Base-by-base conservation (phyloP, 2,329 filamentous ascomycete species). In the Xylogone sp. region DNA sequence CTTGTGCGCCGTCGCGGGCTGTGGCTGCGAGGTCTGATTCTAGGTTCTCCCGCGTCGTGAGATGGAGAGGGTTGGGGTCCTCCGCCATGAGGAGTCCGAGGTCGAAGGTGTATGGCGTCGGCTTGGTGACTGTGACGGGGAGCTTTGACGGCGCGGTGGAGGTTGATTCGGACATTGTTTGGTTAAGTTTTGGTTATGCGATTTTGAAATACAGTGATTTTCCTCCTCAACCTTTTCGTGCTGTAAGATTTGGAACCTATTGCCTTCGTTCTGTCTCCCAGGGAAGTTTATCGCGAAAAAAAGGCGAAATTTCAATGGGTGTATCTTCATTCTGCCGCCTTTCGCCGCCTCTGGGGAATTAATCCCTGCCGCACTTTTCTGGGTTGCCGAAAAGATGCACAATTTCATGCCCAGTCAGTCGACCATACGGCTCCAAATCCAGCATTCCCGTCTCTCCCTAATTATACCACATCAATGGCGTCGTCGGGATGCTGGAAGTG, bases 101-200 rank as follows among this genome's bases (percentile, higher is more conserved):
- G 69, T 97, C 91, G 75, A 95, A 97, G 60, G 84, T 91, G 76
- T 95, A 96, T 9, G 92, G 91, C 6, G 88, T 95, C 3, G 90
- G 86, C 72, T 95, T 95, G 55, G 85, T 77, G 65, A 90, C 87
- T 16, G 78, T 81, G 56, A 88, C 77, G 43, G 83, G 79, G 53
- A 83, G 74, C 55, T 72, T 68, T 62, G 57, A 52, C 6, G n/a
- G 5, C 5, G 34, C n/a, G 34, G 8, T 39, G n/a, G n/a, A n/a
- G 5, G 34, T 39, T 39, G 10, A 13, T 39, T 39, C 34, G 13
- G 43, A 10, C 68, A 74, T 75, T 48, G 55, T 51, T n/a, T n/a
- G n/a, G n/a, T n/a, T n/a, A n/a, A n/a, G n/a, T n/a, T n/a, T n/a
- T n/a, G n/a, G n/a, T n/a, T n/a, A n/a, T n/a, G n/a, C n/a, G n/a